A percentile compares a stretch with the other conserved stretches of the same genome.
phyloP scores from a whole-genome alignment of 1,284 basidiomycete genomes.

The Malassezia japonica region DNA sequence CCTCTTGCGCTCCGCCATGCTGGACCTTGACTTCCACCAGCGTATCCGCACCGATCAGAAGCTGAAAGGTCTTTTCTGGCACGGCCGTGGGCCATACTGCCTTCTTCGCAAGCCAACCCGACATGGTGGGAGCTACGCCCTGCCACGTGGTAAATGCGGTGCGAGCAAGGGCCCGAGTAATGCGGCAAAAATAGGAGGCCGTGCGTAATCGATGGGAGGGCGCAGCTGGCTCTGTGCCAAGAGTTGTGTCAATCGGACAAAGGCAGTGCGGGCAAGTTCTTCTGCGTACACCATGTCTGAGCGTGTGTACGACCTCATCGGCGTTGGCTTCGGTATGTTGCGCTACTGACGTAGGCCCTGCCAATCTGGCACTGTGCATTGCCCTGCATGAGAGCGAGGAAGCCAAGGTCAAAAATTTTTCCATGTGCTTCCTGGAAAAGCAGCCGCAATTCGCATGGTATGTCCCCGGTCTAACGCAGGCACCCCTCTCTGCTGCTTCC shows the following conservation, averaged over 20 bases:
- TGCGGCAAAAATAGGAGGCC: background rate
- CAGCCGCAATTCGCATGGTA: conserved; percentile 42
- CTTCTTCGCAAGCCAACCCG: background rate
- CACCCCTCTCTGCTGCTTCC: conserved; percentile 43
- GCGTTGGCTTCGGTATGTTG: conserved; percentile 1
- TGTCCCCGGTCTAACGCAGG: background rate
- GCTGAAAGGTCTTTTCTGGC: background rate
- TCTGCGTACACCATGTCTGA: background rate
- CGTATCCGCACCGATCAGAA: background rate
- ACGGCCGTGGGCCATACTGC: background rate
- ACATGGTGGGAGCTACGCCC: too few species aligned
- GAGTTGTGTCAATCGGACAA: too few species aligned
- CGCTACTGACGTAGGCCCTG: conserved; percentile 32
- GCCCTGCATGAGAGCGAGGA: conserved; percentile 37
- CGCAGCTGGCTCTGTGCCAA: too few species aligned
- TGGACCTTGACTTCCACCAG: background rate
- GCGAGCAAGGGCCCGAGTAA: too few species aligned
- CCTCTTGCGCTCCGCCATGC: background rate
- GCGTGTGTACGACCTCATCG: conserved; percentile 3
- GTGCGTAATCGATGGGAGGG: conserved; percentile 2
- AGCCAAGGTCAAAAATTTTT: conserved; percentile 24
- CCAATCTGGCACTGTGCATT: conserved; percentile 43
- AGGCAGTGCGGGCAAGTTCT: too few species aligned
- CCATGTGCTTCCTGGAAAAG: conserved; percentile 36
- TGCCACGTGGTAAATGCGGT: too few species aligned